Conservation (phyloP, 75 land plant genomes). For the Gnetum montanum region DNA sequence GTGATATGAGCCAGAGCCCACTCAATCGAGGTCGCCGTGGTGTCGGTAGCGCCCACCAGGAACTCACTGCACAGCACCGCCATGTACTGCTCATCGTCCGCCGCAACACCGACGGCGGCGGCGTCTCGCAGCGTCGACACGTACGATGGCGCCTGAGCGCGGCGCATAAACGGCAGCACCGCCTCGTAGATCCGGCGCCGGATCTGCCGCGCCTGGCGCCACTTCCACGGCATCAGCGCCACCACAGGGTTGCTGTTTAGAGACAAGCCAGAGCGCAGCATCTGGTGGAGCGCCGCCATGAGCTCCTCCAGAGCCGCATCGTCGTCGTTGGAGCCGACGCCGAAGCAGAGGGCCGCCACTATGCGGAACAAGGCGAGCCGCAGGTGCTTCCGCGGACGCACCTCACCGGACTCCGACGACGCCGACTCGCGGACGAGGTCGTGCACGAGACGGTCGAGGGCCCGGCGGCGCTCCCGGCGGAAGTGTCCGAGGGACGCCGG, state of each 20-base stretch:
- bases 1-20: constrained; percentile 73
- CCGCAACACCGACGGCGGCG: constrained; percentile 28
- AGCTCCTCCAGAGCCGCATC: constrained; percentile 47
- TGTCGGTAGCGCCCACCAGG: constrained; percentile 71
- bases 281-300: constrained; percentile 26
- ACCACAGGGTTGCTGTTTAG: constrained; percentile 30
- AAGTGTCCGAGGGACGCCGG: constrained; percentile 41
- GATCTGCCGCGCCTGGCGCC: constrained; percentile 24
- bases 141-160: constrained; percentile 6
- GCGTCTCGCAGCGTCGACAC: constrained; percentile 46
- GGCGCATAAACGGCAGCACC: background rate
- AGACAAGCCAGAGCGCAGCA: constrained; percentile 35
- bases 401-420: constrained; percentile 17
- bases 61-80: constrained; percentile 57
- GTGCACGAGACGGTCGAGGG: constrained; percentile 43
- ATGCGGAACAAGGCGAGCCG: constrained; percentile 53
- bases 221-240: constrained; percentile 21
- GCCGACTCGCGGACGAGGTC: constrained; percentile 35
- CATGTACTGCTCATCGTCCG: constrained; percentile 12
- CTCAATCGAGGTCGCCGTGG: constrained; percentile 71
- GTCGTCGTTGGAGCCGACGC: constrained; percentile 42
- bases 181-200: constrained; percentile 8
- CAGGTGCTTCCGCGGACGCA: constrained; percentile 27
- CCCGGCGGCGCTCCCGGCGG: constrained; percentile 16
- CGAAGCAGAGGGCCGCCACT: constrained; percentile 44